Conservation (phyloP, 371 early-diverging fungal genomes). For the Mucor racemosus region DNA sequence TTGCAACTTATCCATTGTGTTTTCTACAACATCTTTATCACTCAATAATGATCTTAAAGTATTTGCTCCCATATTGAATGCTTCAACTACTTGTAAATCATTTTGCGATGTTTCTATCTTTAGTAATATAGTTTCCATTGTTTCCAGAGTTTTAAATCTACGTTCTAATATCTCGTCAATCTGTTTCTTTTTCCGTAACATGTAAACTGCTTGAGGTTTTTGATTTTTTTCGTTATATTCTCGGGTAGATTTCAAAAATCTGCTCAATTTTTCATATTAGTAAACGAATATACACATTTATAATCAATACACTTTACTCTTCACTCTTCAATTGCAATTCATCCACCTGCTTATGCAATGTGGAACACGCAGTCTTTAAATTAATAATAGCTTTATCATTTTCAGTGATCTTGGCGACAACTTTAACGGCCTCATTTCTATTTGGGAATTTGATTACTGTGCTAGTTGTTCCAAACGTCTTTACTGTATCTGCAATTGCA, state of each 20-base stretch:
- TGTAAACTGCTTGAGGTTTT: conserved; percentile 50
- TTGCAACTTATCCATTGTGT: conserved; percentile 55
- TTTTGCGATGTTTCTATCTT: conserved; percentile 60
- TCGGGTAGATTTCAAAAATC: conserved; percentile 26
- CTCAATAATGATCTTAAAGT: conserved; percentile 44
- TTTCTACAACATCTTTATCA: conserved; percentile 37
- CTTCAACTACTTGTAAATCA: conserved; percentile 55
- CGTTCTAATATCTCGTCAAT: conserved; percentile 44
- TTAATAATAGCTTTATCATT: conserved; percentile 56
- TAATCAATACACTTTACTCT: conserved; percentile 6
- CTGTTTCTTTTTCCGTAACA: conserved; percentile 47
- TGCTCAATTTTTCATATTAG: neutral
- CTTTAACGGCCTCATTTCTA: conserved; percentile 8
- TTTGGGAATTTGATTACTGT: conserved; percentile 38
- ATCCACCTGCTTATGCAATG: conserved; percentile 51
- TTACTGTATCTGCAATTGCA: conserved; percentile 30
- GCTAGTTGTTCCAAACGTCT: conserved; percentile 30
- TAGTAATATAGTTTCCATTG: conserved; percentile 56
- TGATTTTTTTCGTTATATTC: conserved; percentile 28
- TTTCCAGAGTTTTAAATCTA: conserved; percentile 52
- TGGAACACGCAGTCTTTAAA: conserved; percentile 46
- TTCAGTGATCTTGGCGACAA: conserved; percentile 34
- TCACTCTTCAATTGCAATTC: conserved; percentile 46
- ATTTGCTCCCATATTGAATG: conserved; percentile 57
- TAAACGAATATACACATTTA: neutral